Evolutionary conservation across 1,139 yeast species (phyloP).

Genomic region (Yamadazyma spencermartinsiae): DNA sequence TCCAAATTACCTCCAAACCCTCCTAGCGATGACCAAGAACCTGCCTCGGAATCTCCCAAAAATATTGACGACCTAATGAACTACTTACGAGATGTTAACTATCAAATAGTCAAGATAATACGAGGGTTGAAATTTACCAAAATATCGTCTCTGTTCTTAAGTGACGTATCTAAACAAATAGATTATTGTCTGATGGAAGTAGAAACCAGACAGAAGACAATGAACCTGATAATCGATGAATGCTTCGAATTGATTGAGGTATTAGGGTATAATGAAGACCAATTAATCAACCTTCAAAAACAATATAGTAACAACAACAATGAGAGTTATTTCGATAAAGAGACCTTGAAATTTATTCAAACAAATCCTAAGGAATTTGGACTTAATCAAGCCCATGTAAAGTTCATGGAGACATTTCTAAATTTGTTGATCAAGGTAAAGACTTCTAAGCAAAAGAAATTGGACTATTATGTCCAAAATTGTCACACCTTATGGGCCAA

Average conservation of each 20-base stretch:
- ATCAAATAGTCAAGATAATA: slow-evolving; percentile 37
- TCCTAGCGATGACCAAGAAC: not conserved
- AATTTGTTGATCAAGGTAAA: slow-evolving; percentile 28
- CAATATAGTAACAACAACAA: slow-evolving; percentile 16
- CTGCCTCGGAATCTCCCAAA: slow-evolving; percentile 5
- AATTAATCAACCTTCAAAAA: slow-evolving; percentile 34
- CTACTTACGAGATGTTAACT: slow-evolving; percentile 36
- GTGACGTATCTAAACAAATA: slow-evolving; percentile 26
- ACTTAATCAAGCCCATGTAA: slow-evolving; percentile 34
- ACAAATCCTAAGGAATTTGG: slow-evolving; percentile 45
- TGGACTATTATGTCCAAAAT: slow-evolving; percentile 30
- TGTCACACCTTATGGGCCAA: slow-evolving; percentile 53
- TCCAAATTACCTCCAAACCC: slow-evolving; percentile 6
- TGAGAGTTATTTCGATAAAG: slow-evolving; percentile 35
- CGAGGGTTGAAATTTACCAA: slow-evolving; percentile 39
- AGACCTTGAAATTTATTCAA: slow-evolving; percentile 37
- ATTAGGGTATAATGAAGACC: slow-evolving; percentile 36
- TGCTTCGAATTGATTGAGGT: slow-evolving; percentile 30
- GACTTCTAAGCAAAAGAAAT: slow-evolving; percentile 34
- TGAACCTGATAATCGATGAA: slow-evolving; percentile 24
- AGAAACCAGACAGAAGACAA: slow-evolving; percentile 23
- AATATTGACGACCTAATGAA: slow-evolving; percentile 20
- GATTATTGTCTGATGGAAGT: slow-evolving; percentile 28
- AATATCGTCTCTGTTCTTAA: slow-evolving; percentile 32
- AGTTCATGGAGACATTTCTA: slow-evolving; percentile 31